These are phyloP conservation scores for Ascomycota sp. DNA, from an alignment of 2,329 filamentous ascomycete species.

Conservation along the genomic window DNA sequence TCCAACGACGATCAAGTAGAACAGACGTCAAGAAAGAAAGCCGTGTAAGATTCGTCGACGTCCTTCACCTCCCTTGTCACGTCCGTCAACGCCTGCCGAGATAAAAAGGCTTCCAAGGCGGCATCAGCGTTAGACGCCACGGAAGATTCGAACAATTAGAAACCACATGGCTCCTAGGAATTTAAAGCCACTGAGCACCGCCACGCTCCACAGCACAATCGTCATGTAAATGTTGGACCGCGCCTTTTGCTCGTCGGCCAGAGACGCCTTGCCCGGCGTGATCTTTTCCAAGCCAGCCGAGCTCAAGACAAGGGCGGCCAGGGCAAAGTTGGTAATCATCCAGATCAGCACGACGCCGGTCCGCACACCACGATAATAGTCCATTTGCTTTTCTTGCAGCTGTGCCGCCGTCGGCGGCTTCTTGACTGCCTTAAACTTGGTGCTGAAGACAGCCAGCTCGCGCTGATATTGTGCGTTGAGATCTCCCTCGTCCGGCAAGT, in stretches of 20 bases:
- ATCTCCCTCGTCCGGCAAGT: conserved; percentile 86
- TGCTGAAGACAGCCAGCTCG: conserved; percentile 53
- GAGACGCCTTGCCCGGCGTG: conserved; percentile 16
- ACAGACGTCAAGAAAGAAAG: too few relatives aligned
- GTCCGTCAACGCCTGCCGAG: background rate
- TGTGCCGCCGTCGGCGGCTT: conserved; percentile 32
- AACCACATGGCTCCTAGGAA: conserved; percentile 85
- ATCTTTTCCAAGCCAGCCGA: conserved; percentile 63
- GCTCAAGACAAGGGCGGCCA: conserved; percentile 70
- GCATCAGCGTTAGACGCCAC: conserved; percentile 47
- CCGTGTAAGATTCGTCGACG: too few relatives aligned
- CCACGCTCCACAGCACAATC: conserved; percentile 77
- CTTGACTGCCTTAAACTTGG: conserved; percentile 56
- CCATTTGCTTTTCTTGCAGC: conserved; percentile 69
- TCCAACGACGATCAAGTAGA: too few relatives aligned
- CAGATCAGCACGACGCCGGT: conserved; percentile 81
- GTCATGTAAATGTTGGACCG: conserved; percentile 68
- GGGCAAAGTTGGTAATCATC: conserved; percentile 90
- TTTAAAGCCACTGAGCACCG: conserved; percentile 63
- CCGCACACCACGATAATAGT: conserved; percentile 94
- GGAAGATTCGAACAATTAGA: conserved; percentile 71
- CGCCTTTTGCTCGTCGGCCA: conserved; percentile 22
- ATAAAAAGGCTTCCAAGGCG: too few relatives aligned
- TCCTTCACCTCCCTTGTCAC: too few relatives aligned
- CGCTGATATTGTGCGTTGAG: conserved; percentile 87